Base-by-base conservation (phyloP, 345 rosid genomes). In the Populus simonii region DNA sequence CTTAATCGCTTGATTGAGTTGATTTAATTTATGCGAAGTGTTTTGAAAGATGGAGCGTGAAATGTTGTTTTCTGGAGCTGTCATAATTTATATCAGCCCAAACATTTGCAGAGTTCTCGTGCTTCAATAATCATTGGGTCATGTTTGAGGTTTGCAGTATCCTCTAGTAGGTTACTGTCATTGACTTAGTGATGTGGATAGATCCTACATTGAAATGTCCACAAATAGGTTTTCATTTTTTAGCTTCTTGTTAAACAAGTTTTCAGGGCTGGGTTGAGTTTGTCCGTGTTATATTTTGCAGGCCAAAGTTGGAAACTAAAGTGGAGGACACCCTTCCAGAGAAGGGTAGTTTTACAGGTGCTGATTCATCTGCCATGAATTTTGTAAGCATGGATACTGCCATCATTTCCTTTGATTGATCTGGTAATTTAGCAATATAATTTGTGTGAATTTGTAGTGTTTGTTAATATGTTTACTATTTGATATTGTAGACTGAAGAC, bases 221-320 rank as follows among this genome's bases (percentile, higher is more conserved):
- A 3, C 1, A 35, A 15, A 27, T 29, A 31, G 38, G 38, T 66
- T 33, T 39, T 39, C 55, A 39, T 41, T 41, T 69, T 66, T 15
- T 66, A 35, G 39, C 69, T 66, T 66, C 41, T 36, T 17, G 10
- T 35, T 62, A 45, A 76, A 22, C 65, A 35, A 70, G 57, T 67
- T 80, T 43, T 79, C 62, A 69, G 76, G 31, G 71, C 59, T 76
- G 62, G 68, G 76, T 80, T 84, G 84, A 76, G 82, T 66, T 67
- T 75, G 73, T 74, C 57, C 39, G n/a, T 75, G 47, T 80, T 81
- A 31, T 73, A 76, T 84, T 65, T 82, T 84, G 83, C 89, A 94
- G 98, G 97, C 89, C 88, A 83, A 91, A 80, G 85, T 84, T 78
- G 53, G 95, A 89, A 76, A 69, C 36, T 80, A 85, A 84, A 81